Conservation (phyloP, 1,139 yeast genomes). For the Saccharomyces hybrid region DNA sequence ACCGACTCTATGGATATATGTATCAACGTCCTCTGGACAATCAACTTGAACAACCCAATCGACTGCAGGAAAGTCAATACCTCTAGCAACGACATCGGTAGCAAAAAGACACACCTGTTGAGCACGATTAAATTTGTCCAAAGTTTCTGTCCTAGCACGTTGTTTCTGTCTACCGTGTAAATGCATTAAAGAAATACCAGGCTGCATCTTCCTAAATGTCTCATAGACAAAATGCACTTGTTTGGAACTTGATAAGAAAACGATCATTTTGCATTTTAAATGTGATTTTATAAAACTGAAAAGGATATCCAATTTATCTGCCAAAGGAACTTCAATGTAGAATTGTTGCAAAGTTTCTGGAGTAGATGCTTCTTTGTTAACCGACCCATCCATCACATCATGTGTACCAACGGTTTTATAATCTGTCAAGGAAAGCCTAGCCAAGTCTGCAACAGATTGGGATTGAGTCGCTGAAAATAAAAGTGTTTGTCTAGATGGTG, state of each 20-base stretch:
- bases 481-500: conserved; percentile 80
- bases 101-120: conserved; percentile 87
- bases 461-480: conserved; percentile 92
- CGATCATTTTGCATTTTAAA: conserved; percentile 74
- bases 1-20: conserved; percentile 95
- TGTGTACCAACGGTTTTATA: conserved; percentile 62
- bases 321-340: conserved; percentile 61
- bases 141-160: conserved; percentile 83
- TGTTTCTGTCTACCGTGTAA: conserved; percentile 95
- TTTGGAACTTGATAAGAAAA: conserved; percentile 85
- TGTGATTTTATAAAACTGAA: conserved; percentile 91
- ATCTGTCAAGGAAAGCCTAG: conserved; percentile 74
- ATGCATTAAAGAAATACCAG: conserved; percentile 90
- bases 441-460: conserved; percentile 78
- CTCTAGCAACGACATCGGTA: conserved; percentile 96
- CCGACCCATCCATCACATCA: conserved; percentile 31
- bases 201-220: conserved; percentile 83
- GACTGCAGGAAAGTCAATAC: conserved; percentile 92
- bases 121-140: conserved; percentile 76
- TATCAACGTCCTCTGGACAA: conserved; percentile 92
- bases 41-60: conserved; percentile 97
- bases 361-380: conserved; percentile 47
- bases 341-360: conserved; percentile 84
- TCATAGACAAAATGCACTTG: conserved; percentile 94
- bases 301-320: conserved; percentile 79